Evolutionary conservation across 495 filamentous ascomycete species (phyloP).

Genomic region (Annulohypoxylon bovei): DNA sequence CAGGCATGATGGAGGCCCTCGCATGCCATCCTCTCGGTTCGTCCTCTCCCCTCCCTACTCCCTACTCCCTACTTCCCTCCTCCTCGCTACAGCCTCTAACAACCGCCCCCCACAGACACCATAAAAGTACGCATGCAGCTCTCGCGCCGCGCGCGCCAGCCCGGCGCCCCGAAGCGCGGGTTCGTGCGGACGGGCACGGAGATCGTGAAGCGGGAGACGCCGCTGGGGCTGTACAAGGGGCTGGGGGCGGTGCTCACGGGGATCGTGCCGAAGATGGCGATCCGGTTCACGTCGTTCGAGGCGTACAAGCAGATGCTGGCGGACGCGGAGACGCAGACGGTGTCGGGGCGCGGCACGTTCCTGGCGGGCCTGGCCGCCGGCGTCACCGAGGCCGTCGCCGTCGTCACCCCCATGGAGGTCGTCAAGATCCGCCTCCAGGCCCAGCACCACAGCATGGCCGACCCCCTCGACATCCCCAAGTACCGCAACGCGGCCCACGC

Average conservation of each 20-base stretch:
- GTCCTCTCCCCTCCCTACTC: constrained; percentile 36
- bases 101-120: constrained; percentile 67
- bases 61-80: no score
- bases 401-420: constrained; percentile 99
- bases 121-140: constrained; percentile 99
- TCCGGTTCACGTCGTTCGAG: constrained; percentile 98
- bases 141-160: constrained; percentile 81
- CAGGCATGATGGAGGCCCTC: constrained; percentile 99
- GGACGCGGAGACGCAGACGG: constrained; percentile 70
- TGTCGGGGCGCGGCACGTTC: constrained; percentile 84
- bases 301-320: constrained; percentile 87
- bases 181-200: constrained; percentile 88
- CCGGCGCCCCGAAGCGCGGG: constrained; percentile 84
- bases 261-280: constrained; percentile 99
- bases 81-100: constrained; percentile 21
- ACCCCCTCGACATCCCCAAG: constrained; percentile 89
- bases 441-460: constrained; percentile 93
- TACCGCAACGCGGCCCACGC: constrained; percentile 98
- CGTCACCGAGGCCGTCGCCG: constrained; percentile 93
- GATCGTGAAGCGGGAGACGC: constrained; percentile 89
- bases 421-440: constrained; percentile 98
- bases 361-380: constrained; percentile 90
- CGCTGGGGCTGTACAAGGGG: constrained; percentile 94
- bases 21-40: constrained; percentile 94
- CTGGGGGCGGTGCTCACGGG: constrained; percentile 94